Evolutionary conservation across 1,284 basidiomycete species (phyloP), one percentile per base, ranked within the genome.

Genomic region (Heliocybe sulcata): DNA sequence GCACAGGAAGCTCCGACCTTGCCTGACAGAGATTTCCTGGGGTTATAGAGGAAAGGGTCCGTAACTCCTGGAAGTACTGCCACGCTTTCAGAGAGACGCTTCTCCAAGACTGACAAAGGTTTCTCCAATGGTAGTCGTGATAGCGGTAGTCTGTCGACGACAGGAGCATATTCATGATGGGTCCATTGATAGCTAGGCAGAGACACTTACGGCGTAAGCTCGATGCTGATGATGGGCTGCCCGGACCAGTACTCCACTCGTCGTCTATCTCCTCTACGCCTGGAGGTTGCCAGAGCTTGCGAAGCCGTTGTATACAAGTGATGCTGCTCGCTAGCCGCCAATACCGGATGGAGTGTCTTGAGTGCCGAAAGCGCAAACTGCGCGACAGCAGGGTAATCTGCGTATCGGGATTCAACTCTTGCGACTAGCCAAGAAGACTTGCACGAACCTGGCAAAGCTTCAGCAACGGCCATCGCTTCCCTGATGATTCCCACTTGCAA

Each of bases 21-120:
- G 31, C 73, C 76, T 42, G 72, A 70, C 45, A 74, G 68, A 2
- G 78, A 70, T 61, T 81, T 86, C 49, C 90, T 74, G 0, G 94
- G 94, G 65, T 96, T 94, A 67, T 95, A 95, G 54, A 97, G 72
- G 71, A 96, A 95, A 0, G 90, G 86, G 67, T 93, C 90, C 29
- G 77, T 81, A 38, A 74, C 72, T 12, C 80, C 80, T 53, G 76
- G 73, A 1, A 87, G 66, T 48, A 83, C 73, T 1, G 80, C 74
- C 20, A 68, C 70, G 1, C 72, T 68, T 42, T 70, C 71, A 9
- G 73, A 71, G 31, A 64, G 59, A 42, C 69, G 73, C 35, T 76
- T 65, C 16, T 77, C 69, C 16, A 88, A 66, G 3, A 79, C 66
- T 0, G 83, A 83, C 9, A 80, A 65, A 0, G 82, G 80, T 60